phyloP scores from a whole-genome alignment of 768 basidiomycete species.

The Termitomyces sp. region DNA sequence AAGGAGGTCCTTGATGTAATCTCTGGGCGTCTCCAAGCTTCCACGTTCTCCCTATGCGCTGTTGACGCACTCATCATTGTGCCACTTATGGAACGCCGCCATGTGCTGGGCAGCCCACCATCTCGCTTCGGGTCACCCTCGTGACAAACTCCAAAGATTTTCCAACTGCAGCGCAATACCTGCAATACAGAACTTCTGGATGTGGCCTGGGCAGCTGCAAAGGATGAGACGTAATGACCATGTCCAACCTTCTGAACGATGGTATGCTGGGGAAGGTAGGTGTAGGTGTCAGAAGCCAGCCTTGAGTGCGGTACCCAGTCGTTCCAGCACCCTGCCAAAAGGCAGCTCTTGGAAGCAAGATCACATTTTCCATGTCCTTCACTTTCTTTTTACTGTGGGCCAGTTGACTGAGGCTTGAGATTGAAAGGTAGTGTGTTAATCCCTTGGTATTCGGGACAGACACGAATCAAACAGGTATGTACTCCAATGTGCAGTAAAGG shows the following conservation, averaged over 20 bases:
- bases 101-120: constrained; percentile 29
- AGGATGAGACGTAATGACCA: constrained; percentile 49
- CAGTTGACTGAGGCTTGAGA: constrained; percentile 30
- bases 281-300: constrained; percentile 22
- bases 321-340: constrained; percentile 53
- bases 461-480: constrained; percentile 35
- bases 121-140: constrained; percentile 20
- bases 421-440: constrained; percentile 32
- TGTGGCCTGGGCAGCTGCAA: constrained; percentile 44
- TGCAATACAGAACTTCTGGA: constrained; percentile 36
- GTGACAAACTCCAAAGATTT: constrained; percentile 28
- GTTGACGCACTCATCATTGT: constrained; percentile 43
- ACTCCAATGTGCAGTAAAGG: constrained; percentile 32
- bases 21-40: constrained; percentile 36
- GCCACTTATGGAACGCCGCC: constrained; percentile 44
- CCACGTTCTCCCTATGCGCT: constrained; percentile 44
- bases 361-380: constrained; percentile 15
- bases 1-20: constrained; percentile 31
- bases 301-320: constrained; percentile 23
- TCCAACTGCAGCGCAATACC: constrained; percentile 28
- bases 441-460: constrained; percentile 26
- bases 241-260: constrained; percentile 40
- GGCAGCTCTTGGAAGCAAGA: constrained; percentile 36
- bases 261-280: constrained; percentile 32
- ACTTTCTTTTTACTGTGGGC: constrained; percentile 14